Percentiles rank a stretch among this genome's conserved stretches.
Conservation (phyloP, 78 protist genomes). For the Cyanophora paradoxa region DNA sequence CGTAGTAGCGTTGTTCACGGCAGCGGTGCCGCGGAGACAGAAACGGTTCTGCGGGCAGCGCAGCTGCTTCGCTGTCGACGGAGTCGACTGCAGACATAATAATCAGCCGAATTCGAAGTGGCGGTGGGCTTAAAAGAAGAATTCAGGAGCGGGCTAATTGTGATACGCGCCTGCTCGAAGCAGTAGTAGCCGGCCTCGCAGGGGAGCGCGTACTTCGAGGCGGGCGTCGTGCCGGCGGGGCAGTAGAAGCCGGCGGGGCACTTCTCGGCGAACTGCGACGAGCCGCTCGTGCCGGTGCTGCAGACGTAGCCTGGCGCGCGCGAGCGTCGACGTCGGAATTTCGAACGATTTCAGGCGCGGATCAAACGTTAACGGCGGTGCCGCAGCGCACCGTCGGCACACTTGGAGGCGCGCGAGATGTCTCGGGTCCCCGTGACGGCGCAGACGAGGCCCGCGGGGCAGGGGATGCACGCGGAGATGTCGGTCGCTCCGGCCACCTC, state of each 20-base stretch:
- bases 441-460: constrained; percentile 6
- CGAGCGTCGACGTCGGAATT: too few species aligned
- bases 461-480: neutral
- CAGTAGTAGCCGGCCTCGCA: neutral
- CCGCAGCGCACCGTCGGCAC: too few species aligned
- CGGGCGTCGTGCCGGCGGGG: neutral
- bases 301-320: neutral
- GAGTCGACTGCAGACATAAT: neutral
- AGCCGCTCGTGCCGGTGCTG: neutral
- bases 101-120: too few species aligned
- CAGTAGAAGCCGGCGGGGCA: neutral
- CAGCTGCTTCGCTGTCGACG: neutral
- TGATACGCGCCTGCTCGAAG: too few species aligned
- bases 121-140: too few species aligned
- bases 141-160: too few species aligned
- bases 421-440: neutral
- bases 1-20: too few species aligned
- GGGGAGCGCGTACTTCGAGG: neutral
- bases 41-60: too few species aligned
- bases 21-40: too few species aligned
- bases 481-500: neutral
- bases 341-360: too few species aligned
- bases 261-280: neutral
- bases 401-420: neutral
- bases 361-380: too few species aligned